phyloP scores from a whole-genome alignment of 129 eudicot species.

The Tagetes erecta region DNA sequence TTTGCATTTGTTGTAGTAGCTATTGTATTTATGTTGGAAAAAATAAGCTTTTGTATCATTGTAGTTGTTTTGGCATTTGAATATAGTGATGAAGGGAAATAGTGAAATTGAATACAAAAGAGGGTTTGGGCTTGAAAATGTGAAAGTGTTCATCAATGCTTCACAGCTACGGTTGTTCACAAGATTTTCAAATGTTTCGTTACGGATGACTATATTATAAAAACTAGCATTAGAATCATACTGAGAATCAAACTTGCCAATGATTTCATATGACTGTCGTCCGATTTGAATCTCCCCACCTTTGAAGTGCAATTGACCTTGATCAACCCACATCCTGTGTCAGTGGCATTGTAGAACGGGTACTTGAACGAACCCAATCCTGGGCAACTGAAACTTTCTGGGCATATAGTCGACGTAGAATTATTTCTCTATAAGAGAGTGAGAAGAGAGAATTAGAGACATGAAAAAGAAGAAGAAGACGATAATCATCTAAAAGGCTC shows the following conservation, averaged over 20 bases:
- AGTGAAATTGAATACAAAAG: constrained; percentile 31
- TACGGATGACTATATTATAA: not conserved
- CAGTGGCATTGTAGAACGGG: not conserved
- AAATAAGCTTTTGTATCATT: not conserved
- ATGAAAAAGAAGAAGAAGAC: not conserved
- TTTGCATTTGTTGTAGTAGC: not conserved
- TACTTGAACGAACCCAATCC: not conserved
- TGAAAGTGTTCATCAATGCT: constrained; percentile 8
- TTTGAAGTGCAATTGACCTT: not conserved
- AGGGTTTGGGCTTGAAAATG: constrained; percentile 14
- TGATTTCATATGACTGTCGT: not conserved
- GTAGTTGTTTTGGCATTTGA: constrained; percentile 25
- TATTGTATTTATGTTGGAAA: not conserved
- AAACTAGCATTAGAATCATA: not conserved
- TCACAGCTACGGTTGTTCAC: constrained; percentile 14
- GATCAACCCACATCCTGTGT: constrained; percentile 7
- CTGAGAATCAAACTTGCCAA: too few species aligned
- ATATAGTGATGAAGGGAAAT: constrained; percentile 23
- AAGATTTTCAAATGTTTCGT: not conserved
- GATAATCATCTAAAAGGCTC: not conserved
- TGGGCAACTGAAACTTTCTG: constrained; percentile 1
- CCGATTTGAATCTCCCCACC: not conserved
- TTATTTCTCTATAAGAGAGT: not conserved
- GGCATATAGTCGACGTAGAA: constrained; percentile 19
- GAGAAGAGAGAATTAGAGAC: not conserved